These are phyloP conservation scores for Boletellus sp. DNA, from an alignment of 1,284 basidiomycete genomes.

Conservation along the genomic window DNA sequence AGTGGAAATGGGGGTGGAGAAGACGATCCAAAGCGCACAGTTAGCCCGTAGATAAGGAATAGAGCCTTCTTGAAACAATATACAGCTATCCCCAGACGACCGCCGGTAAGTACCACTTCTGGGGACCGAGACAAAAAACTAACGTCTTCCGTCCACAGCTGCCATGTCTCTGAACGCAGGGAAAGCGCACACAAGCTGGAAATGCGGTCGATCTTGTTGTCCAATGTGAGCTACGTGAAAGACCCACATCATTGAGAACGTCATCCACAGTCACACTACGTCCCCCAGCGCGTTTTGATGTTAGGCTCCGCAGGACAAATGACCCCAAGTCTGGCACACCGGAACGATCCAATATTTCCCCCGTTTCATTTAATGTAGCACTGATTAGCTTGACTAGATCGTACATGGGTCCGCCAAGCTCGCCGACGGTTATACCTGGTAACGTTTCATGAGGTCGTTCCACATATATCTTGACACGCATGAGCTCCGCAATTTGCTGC, in stretches of 20 bases:
- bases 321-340: constrained; percentile 70
- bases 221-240: constrained; percentile 4
- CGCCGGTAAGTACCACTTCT: constrained; percentile 4
- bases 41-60: constrained; percentile 73
- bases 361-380: constrained; percentile 68
- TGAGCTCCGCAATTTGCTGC: constrained; percentile 65
- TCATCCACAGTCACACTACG: constrained; percentile 48
- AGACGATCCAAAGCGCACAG: constrained; percentile 56
- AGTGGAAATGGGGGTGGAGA: constrained; percentile 55
- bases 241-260: constrained; percentile 60
- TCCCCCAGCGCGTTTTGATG: constrained; percentile 38
- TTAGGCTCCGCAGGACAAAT: constrained; percentile 67
- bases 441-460: constrained; percentile 72
- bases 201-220: constrained; percentile 11
- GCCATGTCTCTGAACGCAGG: constrained; percentile 77
- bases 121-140: constrained; percentile 29
- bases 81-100: constrained; percentile 46
- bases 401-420: constrained; percentile 69
- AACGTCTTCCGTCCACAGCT: constrained; percentile 58
- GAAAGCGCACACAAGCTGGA: constrained; percentile 66
- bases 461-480: constrained; percentile 64
- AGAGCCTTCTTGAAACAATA: constrained; percentile 89
- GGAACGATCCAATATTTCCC: constrained; percentile 53
- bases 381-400: constrained; percentile 71
- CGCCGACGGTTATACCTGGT: constrained; percentile 70